These are phyloP conservation scores for Epichloe baconii DNA, from an alignment of 2,329 filamentous ascomycete genomes.

Conservation along the genomic window DNA sequence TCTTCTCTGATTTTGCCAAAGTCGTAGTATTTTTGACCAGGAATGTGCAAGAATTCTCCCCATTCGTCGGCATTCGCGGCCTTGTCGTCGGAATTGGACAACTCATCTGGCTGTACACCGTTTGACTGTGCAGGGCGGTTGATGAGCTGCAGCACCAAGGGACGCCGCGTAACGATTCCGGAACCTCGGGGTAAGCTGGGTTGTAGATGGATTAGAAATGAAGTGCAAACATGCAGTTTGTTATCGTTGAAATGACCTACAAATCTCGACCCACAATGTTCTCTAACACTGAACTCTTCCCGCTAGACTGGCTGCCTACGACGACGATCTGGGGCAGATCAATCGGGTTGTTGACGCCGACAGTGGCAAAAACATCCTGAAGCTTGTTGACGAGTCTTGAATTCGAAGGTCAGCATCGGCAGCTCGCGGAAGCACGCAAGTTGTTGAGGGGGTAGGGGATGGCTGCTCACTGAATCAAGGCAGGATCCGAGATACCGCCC, in stretches of 20 bases:
- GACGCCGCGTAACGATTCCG: slow-evolving; percentile 91
- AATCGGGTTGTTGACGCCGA: slow-evolving; percentile 98
- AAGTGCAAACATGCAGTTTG: background rate
- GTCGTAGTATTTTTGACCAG: slow-evolving; percentile 93
- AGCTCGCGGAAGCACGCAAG: background rate
- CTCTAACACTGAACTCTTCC: slow-evolving; percentile 97
- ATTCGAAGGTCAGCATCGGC: slow-evolving; percentile 3
- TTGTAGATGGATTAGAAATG: slow-evolving; percentile 3
- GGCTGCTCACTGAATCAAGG: slow-evolving; percentile 45
- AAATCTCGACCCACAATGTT: slow-evolving; percentile 99
- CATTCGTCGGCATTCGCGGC: slow-evolving; percentile 90
- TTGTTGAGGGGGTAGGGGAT: slow-evolving; percentile 2
- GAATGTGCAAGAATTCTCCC: slow-evolving; percentile 97
- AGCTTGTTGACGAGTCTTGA: slow-evolving; percentile 87
- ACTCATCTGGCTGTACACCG: slow-evolving; percentile 53
- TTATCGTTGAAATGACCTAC: slow-evolving; percentile 41
- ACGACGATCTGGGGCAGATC: slow-evolving; percentile 97
- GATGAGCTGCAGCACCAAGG: slow-evolving; percentile 94
- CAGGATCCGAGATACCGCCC: slow-evolving; percentile 53
- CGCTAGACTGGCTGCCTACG: slow-evolving; percentile 95
- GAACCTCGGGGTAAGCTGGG: slow-evolving; percentile 85
- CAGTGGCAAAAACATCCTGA: slow-evolving; percentile 97
- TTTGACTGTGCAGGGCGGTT: slow-evolving; percentile 71
- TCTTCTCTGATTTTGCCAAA: slow-evolving; percentile 98
- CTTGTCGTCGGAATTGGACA: slow-evolving; percentile 60